These are phyloP conservation scores for Colletotrichum eleusines DNA, from an alignment of 2,329 filamentous ascomycete species.

Conservation along the genomic window DNA sequence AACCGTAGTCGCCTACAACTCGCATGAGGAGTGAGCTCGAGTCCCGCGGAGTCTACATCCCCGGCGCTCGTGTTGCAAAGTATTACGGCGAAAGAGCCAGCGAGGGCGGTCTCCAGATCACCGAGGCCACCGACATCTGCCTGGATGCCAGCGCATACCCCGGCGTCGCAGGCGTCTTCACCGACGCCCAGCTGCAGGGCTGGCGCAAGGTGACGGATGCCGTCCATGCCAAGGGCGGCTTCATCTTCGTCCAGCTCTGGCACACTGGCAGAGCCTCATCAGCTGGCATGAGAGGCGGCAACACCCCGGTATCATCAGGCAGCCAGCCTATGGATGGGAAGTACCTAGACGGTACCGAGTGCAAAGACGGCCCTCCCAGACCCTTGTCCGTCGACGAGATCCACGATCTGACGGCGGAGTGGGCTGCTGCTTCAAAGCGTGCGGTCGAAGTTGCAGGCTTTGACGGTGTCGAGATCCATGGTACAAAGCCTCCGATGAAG, in stretches of 20 bases:
- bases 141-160: slow-evolving; percentile 47
- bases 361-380: slow-evolving; percentile 61
- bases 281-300: slow-evolving; percentile 42
- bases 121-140: slow-evolving; percentile 50
- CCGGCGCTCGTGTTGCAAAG: slow-evolving; percentile 46
- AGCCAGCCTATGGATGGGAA: slow-evolving; percentile 56
- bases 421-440: slow-evolving; percentile 63
- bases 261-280: slow-evolving; percentile 65
- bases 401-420: slow-evolving; percentile 68
- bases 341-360: slow-evolving; percentile 41
- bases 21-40: slow-evolving; percentile 48
- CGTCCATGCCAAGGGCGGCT: slow-evolving; percentile 72
- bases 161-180: slow-evolving; percentile 48
- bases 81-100: slow-evolving; percentile 51
- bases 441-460: slow-evolving; percentile 72
- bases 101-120: slow-evolving; percentile 48
- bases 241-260: slow-evolving; percentile 73
- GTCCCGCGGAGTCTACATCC: slow-evolving; percentile 51
- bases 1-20: slow-evolving; percentile 21
- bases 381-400: slow-evolving; percentile 76
- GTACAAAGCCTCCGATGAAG: neutral
- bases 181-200: slow-evolving; percentile 51
- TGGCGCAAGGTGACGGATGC: slow-evolving; percentile 72
- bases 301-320: slow-evolving; percentile 47
- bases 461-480: slow-evolving; percentile 75